These are phyloP conservation scores for Aspergillus sp. DNA, from an alignment of 2,329 filamentous ascomycete genomes.

Conservation along the genomic window DNA sequence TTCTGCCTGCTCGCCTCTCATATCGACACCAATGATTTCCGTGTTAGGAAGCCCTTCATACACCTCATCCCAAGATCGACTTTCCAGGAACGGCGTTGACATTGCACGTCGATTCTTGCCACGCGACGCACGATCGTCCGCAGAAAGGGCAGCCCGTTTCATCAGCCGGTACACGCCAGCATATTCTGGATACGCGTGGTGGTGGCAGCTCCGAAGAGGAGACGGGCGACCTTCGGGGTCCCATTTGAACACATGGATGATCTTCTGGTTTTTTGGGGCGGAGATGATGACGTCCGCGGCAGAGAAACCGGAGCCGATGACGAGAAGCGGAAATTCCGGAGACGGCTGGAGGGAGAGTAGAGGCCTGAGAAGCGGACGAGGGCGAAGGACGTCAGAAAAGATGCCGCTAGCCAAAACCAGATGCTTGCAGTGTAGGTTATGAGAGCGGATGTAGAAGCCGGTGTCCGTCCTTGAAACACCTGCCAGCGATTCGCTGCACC, in stretches of 20 bases:
- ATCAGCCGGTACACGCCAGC: slow-evolving; percentile 51
- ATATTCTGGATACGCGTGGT: slow-evolving; percentile 54
- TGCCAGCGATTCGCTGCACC: slow-evolving; percentile 32
- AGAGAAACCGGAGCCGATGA: slow-evolving; percentile 54
- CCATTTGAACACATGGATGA: slow-evolving; percentile 55
- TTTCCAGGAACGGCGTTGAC: slow-evolving; percentile 38
- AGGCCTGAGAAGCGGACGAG: slow-evolving; percentile 41
- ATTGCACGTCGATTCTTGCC: slow-evolving; percentile 24
- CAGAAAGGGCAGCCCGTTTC: slow-evolving; percentile 41
- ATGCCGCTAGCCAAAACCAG: slow-evolving; percentile 52
- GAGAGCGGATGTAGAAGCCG: slow-evolving; percentile 44
- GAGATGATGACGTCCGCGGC: slow-evolving; percentile 54
- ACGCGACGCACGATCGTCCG: slow-evolving; percentile 13
- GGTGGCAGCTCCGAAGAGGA: slow-evolving; percentile 50
- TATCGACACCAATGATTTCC: slow-evolving; percentile 33
- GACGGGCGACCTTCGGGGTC: slow-evolving; percentile 46
- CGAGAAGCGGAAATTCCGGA: slow-evolving; percentile 37
- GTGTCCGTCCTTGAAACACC: slow-evolving; percentile 35
- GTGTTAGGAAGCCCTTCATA: slow-evolving; percentile 51
- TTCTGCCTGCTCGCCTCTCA: slow-evolving; percentile 20
- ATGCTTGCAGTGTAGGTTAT: slow-evolving; percentile 46
- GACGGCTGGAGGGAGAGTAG: slow-evolving; percentile 27
- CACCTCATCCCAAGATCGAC: slow-evolving; percentile 40
- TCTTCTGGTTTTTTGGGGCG: slow-evolving; percentile 39
- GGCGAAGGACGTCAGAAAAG: slow-evolving; percentile 46